Evolutionary conservation across 1,284 basidiomycete genomes (phyloP).

Genomic region (Malassezia sp.): DNA sequence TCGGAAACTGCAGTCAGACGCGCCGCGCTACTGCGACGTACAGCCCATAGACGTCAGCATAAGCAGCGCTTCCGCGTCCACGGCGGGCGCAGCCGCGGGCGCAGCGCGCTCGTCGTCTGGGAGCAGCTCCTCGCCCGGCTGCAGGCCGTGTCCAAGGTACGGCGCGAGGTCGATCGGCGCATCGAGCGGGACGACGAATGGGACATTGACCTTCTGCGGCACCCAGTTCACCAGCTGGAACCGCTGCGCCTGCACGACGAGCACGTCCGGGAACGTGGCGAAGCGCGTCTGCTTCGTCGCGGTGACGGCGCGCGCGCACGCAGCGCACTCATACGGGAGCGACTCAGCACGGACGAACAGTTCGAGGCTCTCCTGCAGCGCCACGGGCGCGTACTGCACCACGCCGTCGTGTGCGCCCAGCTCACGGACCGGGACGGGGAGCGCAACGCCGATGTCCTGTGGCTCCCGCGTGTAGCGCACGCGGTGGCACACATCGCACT

Average conservation of each 20-base stretch:
- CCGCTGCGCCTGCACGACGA: constrained; percentile 83
- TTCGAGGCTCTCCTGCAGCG: constrained; percentile 61
- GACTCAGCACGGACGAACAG: constrained; percentile 59
- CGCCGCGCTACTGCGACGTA: too few species aligned
- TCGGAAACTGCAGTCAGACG: too few species aligned
- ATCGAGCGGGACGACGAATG: constrained; percentile 60
- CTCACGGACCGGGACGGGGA: constrained; percentile 57
- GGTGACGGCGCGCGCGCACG: constrained; percentile 56
- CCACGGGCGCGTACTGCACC: constrained; percentile 58
- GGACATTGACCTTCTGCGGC: constrained; percentile 85
- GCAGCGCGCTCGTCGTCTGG: constrained; percentile 55
- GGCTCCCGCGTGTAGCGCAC: constrained; percentile 77
- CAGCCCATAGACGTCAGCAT: constrained; percentile 40
- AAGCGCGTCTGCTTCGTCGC: constrained; percentile 63
- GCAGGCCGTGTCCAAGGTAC: constrained; percentile 64
- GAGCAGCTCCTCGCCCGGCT: constrained; percentile 62
- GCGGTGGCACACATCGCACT: constrained; percentile 64
- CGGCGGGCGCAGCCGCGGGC: constrained; percentile 11
- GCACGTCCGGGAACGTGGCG: constrained; percentile 73
- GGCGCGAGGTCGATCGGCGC: constrained; percentile 55
- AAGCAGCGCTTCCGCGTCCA: constrained; percentile 31
- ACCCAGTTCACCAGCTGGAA: constrained; percentile 97
- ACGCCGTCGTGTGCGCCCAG: constrained; percentile 46
- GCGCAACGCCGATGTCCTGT: constrained; percentile 61
- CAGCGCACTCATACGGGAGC: constrained; percentile 61